These are phyloP conservation scores for Leishmania tropica DNA, from an alignment of 208 protist species.

Conservation along the genomic window DNA sequence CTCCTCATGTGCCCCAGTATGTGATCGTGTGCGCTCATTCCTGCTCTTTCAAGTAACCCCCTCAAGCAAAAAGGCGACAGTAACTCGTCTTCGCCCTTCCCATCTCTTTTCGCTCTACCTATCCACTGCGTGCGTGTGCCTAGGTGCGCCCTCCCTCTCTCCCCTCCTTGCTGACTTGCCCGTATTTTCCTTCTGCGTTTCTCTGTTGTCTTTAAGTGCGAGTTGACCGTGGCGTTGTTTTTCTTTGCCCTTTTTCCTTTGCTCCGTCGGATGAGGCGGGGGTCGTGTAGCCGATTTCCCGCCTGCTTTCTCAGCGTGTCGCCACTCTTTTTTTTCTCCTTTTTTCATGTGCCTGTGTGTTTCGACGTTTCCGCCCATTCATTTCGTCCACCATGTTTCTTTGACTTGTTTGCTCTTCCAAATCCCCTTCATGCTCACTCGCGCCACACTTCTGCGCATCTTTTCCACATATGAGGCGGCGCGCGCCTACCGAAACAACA, in stretches of 20 bases:
- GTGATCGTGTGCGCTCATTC: not conserved
- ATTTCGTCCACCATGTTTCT: not conserved
- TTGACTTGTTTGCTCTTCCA: not conserved
- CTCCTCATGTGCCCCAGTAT: not conserved
- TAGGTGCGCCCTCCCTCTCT: not conserved
- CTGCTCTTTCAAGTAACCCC: not conserved
- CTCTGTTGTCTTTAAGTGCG: not conserved
- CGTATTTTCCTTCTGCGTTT: not conserved
- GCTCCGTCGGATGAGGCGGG: not conserved
- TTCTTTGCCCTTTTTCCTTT: not conserved
- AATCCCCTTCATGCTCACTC: not conserved
- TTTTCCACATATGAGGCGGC: not conserved
- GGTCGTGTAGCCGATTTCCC: not conserved
- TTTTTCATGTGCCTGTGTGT: not conserved
- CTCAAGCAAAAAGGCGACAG: not conserved
- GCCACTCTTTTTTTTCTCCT: not conserved
- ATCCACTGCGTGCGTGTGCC: not conserved
- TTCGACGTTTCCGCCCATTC: not conserved
- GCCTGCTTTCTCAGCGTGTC: not conserved
- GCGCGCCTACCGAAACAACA: not conserved
- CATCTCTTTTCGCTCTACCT: not conserved
- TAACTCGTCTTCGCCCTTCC: not conserved
- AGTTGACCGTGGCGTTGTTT: not conserved
- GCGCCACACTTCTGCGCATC: not conserved
- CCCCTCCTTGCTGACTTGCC: not conserved